phyloP scores from a whole-genome alignment of 768 basidiomycete species.

The Cystofilobasidium bisporidii region DNA sequence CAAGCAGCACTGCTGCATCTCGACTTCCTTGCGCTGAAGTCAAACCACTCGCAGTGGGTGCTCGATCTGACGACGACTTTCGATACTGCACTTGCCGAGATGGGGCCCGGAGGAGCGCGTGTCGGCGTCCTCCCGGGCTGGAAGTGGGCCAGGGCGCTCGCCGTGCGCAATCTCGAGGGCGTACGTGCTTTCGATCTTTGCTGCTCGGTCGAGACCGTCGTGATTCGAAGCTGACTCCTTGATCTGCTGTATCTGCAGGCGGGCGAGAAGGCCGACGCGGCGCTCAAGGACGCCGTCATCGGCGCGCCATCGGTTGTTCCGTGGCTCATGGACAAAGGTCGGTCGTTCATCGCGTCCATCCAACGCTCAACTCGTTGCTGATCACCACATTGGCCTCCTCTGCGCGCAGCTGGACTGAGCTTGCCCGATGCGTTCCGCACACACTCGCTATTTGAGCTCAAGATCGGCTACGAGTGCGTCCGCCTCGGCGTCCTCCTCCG shows the following conservation, averaged over 20 bases:
- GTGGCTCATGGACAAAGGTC: constrained; percentile 66
- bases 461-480: constrained; percentile 57
- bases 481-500: too few relatives aligned
- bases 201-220: too few relatives aligned
- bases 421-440: constrained; percentile 53
- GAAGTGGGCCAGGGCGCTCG: constrained; percentile 58
- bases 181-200: constrained; percentile 37
- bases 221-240: too few relatives aligned
- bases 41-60: constrained; percentile 70
- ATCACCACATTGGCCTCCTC: not conserved
- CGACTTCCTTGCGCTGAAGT: constrained; percentile 74
- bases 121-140: constrained; percentile 13
- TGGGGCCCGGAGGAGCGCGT: constrained; percentile 39
- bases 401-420: constrained; percentile 49
- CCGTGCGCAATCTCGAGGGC: constrained; percentile 51
- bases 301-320: constrained; percentile 74
- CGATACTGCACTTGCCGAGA: constrained; percentile 34
- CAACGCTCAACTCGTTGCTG: not conserved
- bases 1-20: constrained; percentile 69
- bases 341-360: not conserved
- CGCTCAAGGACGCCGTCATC: constrained; percentile 61
- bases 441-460: constrained; percentile 58
- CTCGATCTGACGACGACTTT: constrained; percentile 49
- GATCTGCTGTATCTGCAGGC: constrained; percentile 36
- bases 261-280: constrained; percentile 54